Evolutionary conservation across 768 basidiomycete species (phyloP).

Genomic region (Fibroporia radiculosa): DNA sequence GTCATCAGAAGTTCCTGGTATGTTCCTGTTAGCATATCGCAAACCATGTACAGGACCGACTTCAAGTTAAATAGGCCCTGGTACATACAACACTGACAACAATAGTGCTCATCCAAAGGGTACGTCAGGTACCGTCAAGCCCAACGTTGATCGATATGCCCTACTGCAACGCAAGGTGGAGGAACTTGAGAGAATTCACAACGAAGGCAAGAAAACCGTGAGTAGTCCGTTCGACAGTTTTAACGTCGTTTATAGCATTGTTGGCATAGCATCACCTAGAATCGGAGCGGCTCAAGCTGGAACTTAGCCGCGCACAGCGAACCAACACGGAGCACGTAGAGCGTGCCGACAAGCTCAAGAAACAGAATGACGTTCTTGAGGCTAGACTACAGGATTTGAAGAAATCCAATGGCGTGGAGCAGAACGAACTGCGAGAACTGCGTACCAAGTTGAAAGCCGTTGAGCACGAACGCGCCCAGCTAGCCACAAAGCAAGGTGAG

Average conservation of each 20-base stretch:
- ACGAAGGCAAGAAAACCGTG: constrained; percentile 60
- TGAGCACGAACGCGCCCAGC: constrained; percentile 50
- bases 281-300: constrained; percentile 50
- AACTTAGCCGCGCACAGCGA: constrained; percentile 44
- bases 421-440: constrained; percentile 56
- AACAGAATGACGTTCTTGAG: constrained; percentile 50
- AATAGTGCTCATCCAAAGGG: constrained; percentile 21
- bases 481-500: constrained; percentile 45
- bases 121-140: constrained; percentile 15
- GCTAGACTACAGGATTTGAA: constrained; percentile 55
- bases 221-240: constrained; percentile 15
- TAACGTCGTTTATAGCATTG: constrained; percentile 3
- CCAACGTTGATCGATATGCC: constrained; percentile 39
- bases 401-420: constrained; percentile 38
- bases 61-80: constrained; percentile 26
- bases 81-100: constrained; percentile 21
- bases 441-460: constrained; percentile 46
- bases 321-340: constrained; percentile 41
- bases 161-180: constrained; percentile 55
- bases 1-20: constrained; percentile 35
- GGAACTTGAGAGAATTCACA: constrained; percentile 53
- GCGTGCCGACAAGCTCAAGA: constrained; percentile 54
- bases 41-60: background rate
- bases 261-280: constrained; percentile 48
- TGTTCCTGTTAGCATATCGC: constrained; percentile 1